Conservation (phyloP, 2,329 filamentous ascomycete species). For the Cercospora berteroae region DNA sequence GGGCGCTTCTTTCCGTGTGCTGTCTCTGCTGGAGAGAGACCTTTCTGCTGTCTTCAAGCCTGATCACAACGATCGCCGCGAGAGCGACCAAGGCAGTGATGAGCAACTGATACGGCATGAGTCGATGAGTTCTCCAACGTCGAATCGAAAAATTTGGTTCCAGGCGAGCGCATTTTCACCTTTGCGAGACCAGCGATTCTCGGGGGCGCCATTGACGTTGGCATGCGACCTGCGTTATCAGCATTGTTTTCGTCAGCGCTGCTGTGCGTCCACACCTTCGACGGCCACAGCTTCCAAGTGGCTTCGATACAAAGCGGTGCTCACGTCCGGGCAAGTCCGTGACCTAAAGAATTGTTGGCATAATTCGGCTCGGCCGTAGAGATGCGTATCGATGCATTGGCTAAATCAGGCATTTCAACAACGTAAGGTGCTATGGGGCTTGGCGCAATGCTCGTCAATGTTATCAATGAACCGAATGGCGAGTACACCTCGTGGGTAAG, state of each 20-base stretch:
- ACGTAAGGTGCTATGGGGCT: neutral
- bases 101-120: neutral
- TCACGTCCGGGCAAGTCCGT: neutral
- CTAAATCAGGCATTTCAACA: neutral
- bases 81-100: neutral
- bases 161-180: neutral
- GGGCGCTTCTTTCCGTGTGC: neutral
- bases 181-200: neutral
- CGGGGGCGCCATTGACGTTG: neutral
- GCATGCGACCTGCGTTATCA: neutral
- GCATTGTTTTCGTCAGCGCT: neutral
- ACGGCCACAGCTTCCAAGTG: neutral
- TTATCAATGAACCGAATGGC: too few relatives aligned
- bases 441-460: neutral
- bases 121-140: neutral
- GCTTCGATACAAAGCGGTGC: neutral
- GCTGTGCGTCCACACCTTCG: neutral
- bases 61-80: neutral
- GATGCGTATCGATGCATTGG: neutral
- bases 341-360: neutral
- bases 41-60: neutral
- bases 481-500: too few relatives aligned
- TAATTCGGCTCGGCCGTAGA: neutral
- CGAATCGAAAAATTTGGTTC: neutral
- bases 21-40: neutral